Conservation (phyloP, 805 yeast species). For the Monosporozyma servazzii region DNA sequence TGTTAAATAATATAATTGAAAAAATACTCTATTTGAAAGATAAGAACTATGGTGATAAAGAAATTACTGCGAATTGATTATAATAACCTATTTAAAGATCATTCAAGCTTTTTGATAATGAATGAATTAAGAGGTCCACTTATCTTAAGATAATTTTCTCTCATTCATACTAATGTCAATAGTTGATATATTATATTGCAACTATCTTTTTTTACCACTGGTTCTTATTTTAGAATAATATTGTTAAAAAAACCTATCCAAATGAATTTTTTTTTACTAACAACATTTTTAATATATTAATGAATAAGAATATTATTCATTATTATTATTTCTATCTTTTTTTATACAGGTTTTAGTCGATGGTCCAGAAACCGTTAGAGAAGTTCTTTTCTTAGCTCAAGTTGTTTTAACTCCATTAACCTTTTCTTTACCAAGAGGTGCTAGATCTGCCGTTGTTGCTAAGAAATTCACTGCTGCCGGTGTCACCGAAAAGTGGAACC, state of each 20-base stretch:
- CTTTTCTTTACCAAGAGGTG: constrained; percentile 88
- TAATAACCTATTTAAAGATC: too few species aligned
- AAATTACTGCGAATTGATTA: too few species aligned
- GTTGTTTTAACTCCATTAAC: constrained; percentile 90
- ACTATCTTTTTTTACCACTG: too few species aligned
- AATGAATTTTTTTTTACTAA: constrained; percentile 1
- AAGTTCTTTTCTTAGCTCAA: constrained; percentile 78
- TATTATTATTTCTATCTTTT: constrained; percentile 4
- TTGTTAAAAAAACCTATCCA: too few species aligned
- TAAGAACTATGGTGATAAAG: too few species aligned
- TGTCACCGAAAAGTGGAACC: constrained; percentile 82
- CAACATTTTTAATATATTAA: not conserved
- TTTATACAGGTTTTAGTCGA: constrained; percentile 72
- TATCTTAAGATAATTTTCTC: too few species aligned
- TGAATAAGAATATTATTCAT: not conserved
- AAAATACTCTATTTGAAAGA: too few species aligned
- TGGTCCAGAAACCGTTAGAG: constrained; percentile 92
- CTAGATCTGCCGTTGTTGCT: constrained; percentile 73
- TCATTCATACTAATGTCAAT: too few species aligned
- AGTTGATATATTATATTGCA: too few species aligned
- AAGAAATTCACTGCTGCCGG: constrained; percentile 93
- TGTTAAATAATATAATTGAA: constrained; percentile 29
- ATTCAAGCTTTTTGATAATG: too few species aligned
- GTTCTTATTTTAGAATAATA: too few species aligned
- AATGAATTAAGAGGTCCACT: too few species aligned